Percentiles rank a stretch among this genome's conserved stretches.
Conservation (phyloP, 352 stramenopile genomes). For the Globisporangium lucens region DNA sequence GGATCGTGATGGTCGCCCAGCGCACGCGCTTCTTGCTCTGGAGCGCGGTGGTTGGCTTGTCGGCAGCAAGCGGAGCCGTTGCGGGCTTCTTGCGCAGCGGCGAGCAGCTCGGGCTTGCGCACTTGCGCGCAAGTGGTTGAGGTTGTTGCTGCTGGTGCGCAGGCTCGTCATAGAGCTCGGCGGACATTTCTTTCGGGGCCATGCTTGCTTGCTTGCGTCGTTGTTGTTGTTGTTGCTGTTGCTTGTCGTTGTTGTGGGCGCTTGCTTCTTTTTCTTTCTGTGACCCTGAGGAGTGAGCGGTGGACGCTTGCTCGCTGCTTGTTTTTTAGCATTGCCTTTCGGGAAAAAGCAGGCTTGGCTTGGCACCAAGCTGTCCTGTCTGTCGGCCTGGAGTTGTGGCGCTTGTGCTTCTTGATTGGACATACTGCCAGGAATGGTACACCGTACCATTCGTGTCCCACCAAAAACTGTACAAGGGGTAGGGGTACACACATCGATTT, state of each 20-base stretch:
- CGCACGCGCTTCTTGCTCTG: conserved; percentile 38
- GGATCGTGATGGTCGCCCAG: conserved; percentile 40
- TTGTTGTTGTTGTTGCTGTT: conserved; percentile 1
- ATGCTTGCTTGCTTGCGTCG: conserved; percentile 16
- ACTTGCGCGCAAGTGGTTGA: not conserved
- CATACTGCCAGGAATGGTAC: not conserved
- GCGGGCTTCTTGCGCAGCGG: conserved; percentile 10
- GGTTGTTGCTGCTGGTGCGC: not conserved
- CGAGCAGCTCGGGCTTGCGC: not conserved
- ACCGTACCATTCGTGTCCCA: conserved; percentile 8
- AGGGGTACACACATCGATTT: conserved; percentile 5
- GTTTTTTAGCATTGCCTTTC: conserved; percentile 2
- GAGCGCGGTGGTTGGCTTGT: conserved; percentile 14
- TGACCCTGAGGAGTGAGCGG: conserved; percentile 4
- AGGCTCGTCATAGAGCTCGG: conserved; percentile 19
- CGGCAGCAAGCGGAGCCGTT: not conserved
- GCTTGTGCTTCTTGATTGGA: not conserved
- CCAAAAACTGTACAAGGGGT: not conserved
- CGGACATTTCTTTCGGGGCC: conserved; percentile 31
- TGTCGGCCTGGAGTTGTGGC: not conserved
- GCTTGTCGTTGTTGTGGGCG: not conserved
- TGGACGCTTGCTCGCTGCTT: conserved; percentile 2
- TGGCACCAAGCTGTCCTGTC: not conserved
- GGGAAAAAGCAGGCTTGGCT: not conserved
- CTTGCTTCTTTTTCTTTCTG: conserved; percentile 12